Base-by-base conservation (phyloP, 164 flowering plant species). In the Nelumbo lutea region DNA sequence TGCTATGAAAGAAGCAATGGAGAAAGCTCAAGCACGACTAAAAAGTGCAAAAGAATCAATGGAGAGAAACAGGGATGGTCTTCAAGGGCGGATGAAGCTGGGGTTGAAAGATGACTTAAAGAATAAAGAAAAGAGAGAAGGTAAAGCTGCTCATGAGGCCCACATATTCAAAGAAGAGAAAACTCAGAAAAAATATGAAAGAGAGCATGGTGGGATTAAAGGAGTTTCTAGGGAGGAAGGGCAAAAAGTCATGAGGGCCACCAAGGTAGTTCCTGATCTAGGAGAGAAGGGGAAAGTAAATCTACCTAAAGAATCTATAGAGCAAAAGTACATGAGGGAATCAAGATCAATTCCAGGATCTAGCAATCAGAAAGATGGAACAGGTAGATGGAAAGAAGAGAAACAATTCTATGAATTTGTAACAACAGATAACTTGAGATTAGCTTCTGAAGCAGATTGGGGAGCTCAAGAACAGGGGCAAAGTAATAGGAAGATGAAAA, bases 1-100 rank as follows among this genome's bases (percentile, higher is more conserved):
- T 68, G 84, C 87, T 46, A 82, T 86, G 84, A 86, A 82, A 79
- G 88, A 85, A 76, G 91, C 84, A 67, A 82, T 86, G 87, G 83
- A 81, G 66, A 80, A 80, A 74, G 88, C 93, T 72, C 80, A 88
- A 81, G 86, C 79, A 58, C 82, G 80, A 68, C 77, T 84, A 15
- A 86, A 72, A 76, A 82, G 77, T 80, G 87, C 87, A 6, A 83
- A 80, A 84, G 92, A 83, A 58, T 67, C 75, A 44, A 73, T 79
- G 80, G 89, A 79, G 58, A 82, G 79, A 64, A 86, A 82, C 76
- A 76, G 73, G 68, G 88, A 80, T 13, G 82, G 74, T 55, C 55
- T 65, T 56, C 80, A 77, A 15, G 76, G 69, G 61, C 68, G 73
- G 51, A 46, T 60, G 48, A 83, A 76, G 73, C 52, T 68, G 50